Conservation (phyloP, 805 yeast species). For the Pichia manshurica region DNA sequence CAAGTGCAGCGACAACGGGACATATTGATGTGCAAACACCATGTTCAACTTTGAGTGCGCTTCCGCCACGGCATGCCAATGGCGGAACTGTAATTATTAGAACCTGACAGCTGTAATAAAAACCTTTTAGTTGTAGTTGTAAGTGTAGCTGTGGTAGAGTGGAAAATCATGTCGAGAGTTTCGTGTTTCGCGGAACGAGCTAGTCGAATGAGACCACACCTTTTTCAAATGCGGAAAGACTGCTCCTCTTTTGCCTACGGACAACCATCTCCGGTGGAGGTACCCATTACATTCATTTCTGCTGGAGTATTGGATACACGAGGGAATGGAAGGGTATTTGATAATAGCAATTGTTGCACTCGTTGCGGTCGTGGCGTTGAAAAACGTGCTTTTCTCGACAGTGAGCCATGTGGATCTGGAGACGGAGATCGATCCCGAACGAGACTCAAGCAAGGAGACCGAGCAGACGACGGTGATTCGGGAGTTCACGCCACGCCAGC, state of each 20-base stretch:
- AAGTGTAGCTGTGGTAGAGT: too few relatives aligned
- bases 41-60: constrained; percentile 57
- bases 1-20: constrained; percentile 40
- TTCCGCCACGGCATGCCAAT: constrained; percentile 33
- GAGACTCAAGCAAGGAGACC: constrained; percentile 7
- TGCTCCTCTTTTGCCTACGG: too few relatives aligned
- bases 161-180: too few relatives aligned
- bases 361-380: constrained; percentile 21
- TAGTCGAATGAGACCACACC: too few relatives aligned
- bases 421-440: constrained; percentile 24
- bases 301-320: too few relatives aligned
- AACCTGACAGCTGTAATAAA: constrained; percentile 26
- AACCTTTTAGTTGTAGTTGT: too few relatives aligned
- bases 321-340: constrained; percentile 25
- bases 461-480: constrained; percentile 28
- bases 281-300: too few relatives aligned
- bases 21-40: constrained; percentile 28
- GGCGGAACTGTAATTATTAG: constrained; percentile 37
- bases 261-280: too few relatives aligned
- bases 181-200: too few relatives aligned
- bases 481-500: constrained; percentile 66
- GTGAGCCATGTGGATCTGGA: constrained; percentile 19
- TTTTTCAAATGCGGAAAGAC: too few relatives aligned
- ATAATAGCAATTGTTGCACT: constrained; percentile 6
- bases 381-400: constrained; percentile 20